A percentile compares a stretch with the other conserved stretches of the same genome.
Conservation (phyloP, 495 filamentous ascomycete species). For the Venustampulla echinocandica region DNA sequence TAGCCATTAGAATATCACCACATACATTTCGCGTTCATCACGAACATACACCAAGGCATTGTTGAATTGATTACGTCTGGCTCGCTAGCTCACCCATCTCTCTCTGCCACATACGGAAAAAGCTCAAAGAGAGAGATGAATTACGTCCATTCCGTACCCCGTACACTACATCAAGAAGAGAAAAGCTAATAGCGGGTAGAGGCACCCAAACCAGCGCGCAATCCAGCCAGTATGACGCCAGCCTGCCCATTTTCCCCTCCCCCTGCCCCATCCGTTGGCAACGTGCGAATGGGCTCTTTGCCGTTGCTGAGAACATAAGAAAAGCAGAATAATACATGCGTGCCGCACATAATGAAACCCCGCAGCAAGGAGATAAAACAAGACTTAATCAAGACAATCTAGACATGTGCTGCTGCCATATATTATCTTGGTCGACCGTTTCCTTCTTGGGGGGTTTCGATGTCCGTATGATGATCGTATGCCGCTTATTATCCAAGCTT, state of each 20-base stretch:
- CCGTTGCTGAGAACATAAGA: neutral
- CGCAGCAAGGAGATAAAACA: too few species aligned
- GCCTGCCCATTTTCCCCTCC: neutral
- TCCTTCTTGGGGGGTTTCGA: neutral
- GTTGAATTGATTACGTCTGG: too few species aligned
- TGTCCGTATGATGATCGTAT: neutral
- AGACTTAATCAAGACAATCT: neutral
- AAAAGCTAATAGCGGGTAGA: neutral
- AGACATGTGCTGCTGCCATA: conserved; percentile 1
- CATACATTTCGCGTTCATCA: too few species aligned
- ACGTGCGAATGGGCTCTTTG: neutral
- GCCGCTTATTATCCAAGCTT: conserved; percentile 16
- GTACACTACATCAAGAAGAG: neutral
- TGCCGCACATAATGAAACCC: too few species aligned
- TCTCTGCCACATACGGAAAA: too few species aligned
- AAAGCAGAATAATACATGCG: neutral
- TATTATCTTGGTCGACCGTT: conserved; percentile 3
- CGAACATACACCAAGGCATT: too few species aligned
- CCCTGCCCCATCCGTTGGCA: neutral
- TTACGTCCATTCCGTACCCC: neutral
- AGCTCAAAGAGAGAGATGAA: neutral
- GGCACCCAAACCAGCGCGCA: neutral
- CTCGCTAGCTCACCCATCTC: too few species aligned
- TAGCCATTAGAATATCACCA: neutral
- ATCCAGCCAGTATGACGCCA: neutral